Base-by-base conservation (phyloP, 139 green algal genomes). In the Chlamydomonas sp. region DNA sequence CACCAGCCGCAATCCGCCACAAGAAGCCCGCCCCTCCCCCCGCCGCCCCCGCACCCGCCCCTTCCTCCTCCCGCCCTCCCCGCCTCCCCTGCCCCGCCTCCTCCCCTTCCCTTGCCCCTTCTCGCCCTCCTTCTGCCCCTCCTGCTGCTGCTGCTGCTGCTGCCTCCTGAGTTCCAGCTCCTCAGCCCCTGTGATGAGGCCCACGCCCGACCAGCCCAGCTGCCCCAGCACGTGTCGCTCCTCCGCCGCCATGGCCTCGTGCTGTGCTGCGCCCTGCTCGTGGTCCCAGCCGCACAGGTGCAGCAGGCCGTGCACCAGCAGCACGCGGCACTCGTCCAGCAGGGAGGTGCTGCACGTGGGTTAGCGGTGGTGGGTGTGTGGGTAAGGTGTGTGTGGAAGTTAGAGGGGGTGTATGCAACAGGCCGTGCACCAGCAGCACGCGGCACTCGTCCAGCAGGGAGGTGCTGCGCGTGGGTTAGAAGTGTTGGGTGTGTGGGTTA, bases 221-320 rank as follows among this genome's bases (percentile, higher is more conserved):
- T 76, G 84, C 61, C 69, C 69, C 89, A 99, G 87, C 17, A 98
- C 68, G 7, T 71, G 20, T 18, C 80, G 75, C 91, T 99, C 97
- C 10, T 91, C 86, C 14, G 88, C 86, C n/a, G 92, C 93, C 97
- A 98, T 98, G 68, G 92, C 89, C 10, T 90, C 82, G 20, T 90
- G 90, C 74, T 97, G 91, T 86, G 90, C 61, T 61, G 90, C 63
- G 68, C 93, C 92, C n/a, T 79, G 71, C 93, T 99, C 97, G 83
- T 99, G 97, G 87, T 99, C 97, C 75, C 94, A 96, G 9, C 97
- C 97, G 61, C 96, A 88, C 76, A 99, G 90, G 91, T 99, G 97
- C 89, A 99, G 92, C 84, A 98, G n/a, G 20, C 96, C 97, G 85
- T 99, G 97, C 77, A 99, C 94, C 77, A 99, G 91, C 88, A 99